Evolutionary conservation across 2,329 filamentous ascomycete genomes (phyloP), one percentile per base, ranked within the genome.

Genomic region (Claviceps purpurea): DNA sequence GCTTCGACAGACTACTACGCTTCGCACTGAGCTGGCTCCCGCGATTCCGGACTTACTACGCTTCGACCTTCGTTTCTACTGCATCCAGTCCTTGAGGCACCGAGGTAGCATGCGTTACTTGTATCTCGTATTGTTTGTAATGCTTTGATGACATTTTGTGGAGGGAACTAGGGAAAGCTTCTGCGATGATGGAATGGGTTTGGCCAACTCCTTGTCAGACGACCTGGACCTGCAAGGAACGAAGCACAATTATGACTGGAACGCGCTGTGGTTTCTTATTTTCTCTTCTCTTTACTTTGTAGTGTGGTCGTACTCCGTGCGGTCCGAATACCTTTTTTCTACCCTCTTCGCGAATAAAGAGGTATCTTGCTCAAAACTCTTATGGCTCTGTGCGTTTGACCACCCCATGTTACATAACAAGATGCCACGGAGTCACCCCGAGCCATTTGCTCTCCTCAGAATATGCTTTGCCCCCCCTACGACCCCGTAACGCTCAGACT

Each of bases 241-340:
- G 30, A 48, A 44, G 39, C 43, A 51, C 30, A 49, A 26, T 34
- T 43, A 55, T 55, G 52, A 54, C 49, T 39, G 38, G 41, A 50
- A 43, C 30, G 40, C 48, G 7, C 22, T 20, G 30, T n/a, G 41
- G 20, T 42, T 42, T 42, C 20, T 42, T 43, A 24, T 24, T 26
- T 16, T 44, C 16, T 43, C 11, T 43, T 43, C 41, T 22, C 22
- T 14, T 26, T 44, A 3, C 13, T 42, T 42, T 11, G 42, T 44
- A 24, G 13, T 26, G 14, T 8, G 13, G 22, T 34, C 30, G 30
- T 11, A 34, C 10, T 34, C 30, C 30, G 30, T 34, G 30, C 30
- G 30, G 3, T 34, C 30, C 10, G 3, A 34, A 34, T 24, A 43
- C 20, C 18, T 43, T 22, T 22, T 50, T 38, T 14, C 41, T 20